Conservation (phyloP, 2,329 filamentous ascomycete species). For the Phoma sp. region DNA sequence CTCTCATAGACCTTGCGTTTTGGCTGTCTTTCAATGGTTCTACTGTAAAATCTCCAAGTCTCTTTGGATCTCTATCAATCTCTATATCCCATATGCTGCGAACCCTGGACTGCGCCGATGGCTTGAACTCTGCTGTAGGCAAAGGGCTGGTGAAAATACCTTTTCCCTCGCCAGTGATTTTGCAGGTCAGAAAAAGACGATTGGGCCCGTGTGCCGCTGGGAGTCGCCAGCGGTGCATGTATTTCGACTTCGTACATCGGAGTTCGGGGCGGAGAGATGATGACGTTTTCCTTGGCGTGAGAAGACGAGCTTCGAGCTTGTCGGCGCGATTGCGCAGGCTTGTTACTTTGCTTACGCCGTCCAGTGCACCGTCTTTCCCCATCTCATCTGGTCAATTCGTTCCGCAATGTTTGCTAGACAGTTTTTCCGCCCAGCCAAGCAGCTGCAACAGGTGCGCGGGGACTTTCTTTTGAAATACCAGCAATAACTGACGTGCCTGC, state of each 20-base stretch:
- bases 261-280: conserved; percentile 2
- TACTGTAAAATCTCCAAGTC: no score
- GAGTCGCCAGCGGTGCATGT: no score
- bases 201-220: no score
- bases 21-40: no score
- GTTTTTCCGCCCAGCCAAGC: conserved; percentile 52
- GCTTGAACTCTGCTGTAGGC: no score
- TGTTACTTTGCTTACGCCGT: conserved; percentile 14
- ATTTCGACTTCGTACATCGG: conserved; percentile 8
- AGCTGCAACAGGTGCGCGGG: conserved; percentile 50
- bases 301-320: conserved; percentile 10
- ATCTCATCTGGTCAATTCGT: conserved; percentile 34
- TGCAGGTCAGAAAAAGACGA: no score
- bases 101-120: no score
- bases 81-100: no score
- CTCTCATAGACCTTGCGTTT: no score
- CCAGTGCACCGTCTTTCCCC: conserved; percentile 12
- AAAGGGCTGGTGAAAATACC: no score
- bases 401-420: conserved; percentile 54
- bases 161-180: no score
- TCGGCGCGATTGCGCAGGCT: background rate
- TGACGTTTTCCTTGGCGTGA: conserved; percentile 23
- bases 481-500: conserved; percentile 32
- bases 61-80: no score
- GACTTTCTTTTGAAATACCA: conserved; percentile 21